A percentile compares a stretch with the other conserved stretches of the same genome.
Conservation (phyloP, 805 yeast genomes). For the Nakazawaea peltata region DNA sequence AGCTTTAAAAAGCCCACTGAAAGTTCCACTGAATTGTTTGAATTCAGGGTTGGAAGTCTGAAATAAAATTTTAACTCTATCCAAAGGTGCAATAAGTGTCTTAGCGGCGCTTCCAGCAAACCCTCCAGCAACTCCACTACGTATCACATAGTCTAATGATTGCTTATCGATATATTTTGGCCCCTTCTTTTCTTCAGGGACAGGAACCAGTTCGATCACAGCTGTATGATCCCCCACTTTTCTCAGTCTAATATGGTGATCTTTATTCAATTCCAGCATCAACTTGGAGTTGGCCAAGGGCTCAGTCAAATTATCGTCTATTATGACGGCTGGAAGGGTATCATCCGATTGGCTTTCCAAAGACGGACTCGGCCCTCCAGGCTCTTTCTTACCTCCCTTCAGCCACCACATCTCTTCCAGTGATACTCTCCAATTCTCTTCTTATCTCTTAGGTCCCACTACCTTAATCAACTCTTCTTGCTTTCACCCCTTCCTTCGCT, state of each 20-base stretch:
- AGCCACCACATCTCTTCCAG: no score
- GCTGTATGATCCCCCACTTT: background rate
- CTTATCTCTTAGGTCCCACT: no score
- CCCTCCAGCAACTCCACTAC: slow-evolving; percentile 93
- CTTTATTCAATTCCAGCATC: slow-evolving; percentile 5
- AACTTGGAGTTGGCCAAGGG: slow-evolving; percentile 2
- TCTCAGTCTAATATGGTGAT: slow-evolving; percentile 2
- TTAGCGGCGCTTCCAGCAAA: slow-evolving; percentile 95
- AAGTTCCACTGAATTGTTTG: slow-evolving; percentile 69
- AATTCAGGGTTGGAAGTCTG: slow-evolving; percentile 94
- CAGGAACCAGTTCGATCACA: background rate
- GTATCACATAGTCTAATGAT: slow-evolving; percentile 66
- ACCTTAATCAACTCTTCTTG: no score
- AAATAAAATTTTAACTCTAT: slow-evolving; percentile 88
- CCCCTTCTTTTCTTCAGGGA: background rate
- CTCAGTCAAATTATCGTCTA: slow-evolving; percentile 7
- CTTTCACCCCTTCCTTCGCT: no score
- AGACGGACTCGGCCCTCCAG: no score
- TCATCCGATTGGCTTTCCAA: background rate
- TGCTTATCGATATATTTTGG: slow-evolving; percentile 47
- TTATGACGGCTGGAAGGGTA: slow-evolving; percentile 3
- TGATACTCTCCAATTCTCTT: no score
- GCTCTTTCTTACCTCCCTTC: no score
- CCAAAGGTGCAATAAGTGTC: slow-evolving; percentile 90
- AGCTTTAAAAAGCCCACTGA: slow-evolving; percentile 69